phyloP scores from a whole-genome alignment of 352 stramenopile species.

The Pythium dissotocum region DNA sequence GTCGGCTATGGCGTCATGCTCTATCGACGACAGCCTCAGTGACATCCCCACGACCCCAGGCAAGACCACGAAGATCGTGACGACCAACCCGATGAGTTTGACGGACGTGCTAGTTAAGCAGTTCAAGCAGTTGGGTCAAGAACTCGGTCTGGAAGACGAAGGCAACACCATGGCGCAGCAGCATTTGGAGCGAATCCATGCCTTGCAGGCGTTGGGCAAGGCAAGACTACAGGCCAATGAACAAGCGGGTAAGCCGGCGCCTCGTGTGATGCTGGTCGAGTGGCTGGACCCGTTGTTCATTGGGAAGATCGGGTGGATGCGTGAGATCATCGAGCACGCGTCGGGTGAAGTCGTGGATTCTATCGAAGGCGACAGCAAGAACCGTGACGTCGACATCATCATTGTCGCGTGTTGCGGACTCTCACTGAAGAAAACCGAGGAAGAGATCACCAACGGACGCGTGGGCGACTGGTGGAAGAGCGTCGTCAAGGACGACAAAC shows the following conservation, averaged over 20 bases:
- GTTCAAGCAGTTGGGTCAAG: slow-evolving; percentile 51
- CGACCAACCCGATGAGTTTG: slow-evolving; percentile 48
- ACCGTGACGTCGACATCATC: slow-evolving; percentile 39
- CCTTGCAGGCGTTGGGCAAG: slow-evolving; percentile 29
- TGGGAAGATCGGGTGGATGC: slow-evolving; percentile 64
- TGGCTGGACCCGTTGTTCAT: slow-evolving; percentile 76
- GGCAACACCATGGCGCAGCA: slow-evolving; percentile 39
- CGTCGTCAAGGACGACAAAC: slow-evolving; percentile 20
- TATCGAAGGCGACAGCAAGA: slow-evolving; percentile 5
- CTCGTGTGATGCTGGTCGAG: slow-evolving; percentile 59
- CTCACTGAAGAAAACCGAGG: slow-evolving; percentile 41
- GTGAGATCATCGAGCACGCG: slow-evolving; percentile 47
- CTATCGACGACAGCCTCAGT: slow-evolving; percentile 9
- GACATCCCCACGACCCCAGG: slow-evolving; percentile 18
- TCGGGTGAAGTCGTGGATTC: slow-evolving; percentile 17
- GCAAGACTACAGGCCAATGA: slow-evolving; percentile 13
- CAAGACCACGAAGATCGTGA: slow-evolving; percentile 44
- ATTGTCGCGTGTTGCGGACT: slow-evolving; percentile 69
- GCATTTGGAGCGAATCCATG: slow-evolving; percentile 31
- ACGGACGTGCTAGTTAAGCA: slow-evolving; percentile 47
- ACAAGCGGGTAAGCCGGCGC: slow-evolving; percentile 9
- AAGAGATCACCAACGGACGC: slow-evolving; percentile 37
- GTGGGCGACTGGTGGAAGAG: slow-evolving; percentile 48
- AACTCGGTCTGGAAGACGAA: slow-evolving; percentile 41
- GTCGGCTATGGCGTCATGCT: not conserved